Percentiles rank a stretch among this genome's conserved stretches.
Conservation (phyloP, 1,284 basidiomycete species). For the Moesziomyces sp. region DNA sequence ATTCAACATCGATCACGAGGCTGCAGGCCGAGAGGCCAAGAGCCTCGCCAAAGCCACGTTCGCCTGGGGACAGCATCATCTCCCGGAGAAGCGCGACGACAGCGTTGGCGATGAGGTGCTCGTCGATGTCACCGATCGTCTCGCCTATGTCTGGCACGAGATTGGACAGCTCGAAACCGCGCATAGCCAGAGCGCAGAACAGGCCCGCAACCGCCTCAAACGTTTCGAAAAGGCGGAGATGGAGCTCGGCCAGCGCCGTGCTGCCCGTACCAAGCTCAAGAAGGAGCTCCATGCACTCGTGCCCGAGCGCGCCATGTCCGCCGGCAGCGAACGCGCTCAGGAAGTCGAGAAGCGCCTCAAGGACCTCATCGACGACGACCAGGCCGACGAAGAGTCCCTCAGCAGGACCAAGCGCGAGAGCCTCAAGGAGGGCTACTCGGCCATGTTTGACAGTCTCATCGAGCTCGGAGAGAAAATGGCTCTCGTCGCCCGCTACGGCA, state of each 20-base stretch:
- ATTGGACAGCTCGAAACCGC: conserved; percentile 56
- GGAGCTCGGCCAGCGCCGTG: conserved; percentile 48
- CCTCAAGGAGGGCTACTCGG: conserved; percentile 47
- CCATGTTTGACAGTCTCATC: conserved; percentile 59
- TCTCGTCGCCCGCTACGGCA: conserved; percentile 57
- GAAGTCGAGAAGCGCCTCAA: conserved; percentile 45
- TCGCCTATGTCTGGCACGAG: conserved; percentile 57
- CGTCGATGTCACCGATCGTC: conserved; percentile 53
- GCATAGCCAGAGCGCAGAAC: conserved; percentile 52
- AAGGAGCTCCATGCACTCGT: conserved; percentile 55
- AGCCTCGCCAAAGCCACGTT: conserved; percentile 53
- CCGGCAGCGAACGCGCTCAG: conserved; percentile 19
- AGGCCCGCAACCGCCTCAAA: conserved; percentile 53
- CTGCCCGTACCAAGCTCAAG: conserved; percentile 50
- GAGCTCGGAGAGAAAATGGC: conserved; percentile 62
- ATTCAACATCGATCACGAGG: conserved; percentile 59
- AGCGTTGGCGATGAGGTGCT: conserved; percentile 54
- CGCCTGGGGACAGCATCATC: conserved; percentile 55
- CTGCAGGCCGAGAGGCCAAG: conserved; percentile 52
- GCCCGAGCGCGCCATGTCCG: conserved; percentile 48
- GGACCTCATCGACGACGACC: conserved; percentile 51
- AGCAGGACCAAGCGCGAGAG: conserved; percentile 49
- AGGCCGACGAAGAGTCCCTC: conserved; percentile 53
- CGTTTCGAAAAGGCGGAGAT: conserved; percentile 49
- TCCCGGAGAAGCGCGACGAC: conserved; percentile 52